phyloP scores from a whole-genome alignment of 2,329 filamentous ascomycete genomes.

The Bipolaris victoriae region DNA sequence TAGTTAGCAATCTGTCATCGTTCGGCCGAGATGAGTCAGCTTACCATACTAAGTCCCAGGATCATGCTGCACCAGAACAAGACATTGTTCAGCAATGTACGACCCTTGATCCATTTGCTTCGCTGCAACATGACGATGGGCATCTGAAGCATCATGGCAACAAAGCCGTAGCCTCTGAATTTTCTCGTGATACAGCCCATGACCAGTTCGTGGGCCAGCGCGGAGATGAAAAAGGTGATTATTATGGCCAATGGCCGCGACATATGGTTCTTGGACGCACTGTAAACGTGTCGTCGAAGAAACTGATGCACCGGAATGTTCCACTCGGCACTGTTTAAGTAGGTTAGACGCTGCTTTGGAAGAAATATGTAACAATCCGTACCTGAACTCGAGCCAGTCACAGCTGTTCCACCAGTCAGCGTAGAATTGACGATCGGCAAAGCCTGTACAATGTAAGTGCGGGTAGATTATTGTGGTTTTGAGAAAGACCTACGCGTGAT shows the following conservation, averaged over 20 bases:
- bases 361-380: constrained; percentile 43
- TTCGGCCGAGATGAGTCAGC: constrained; percentile 41
- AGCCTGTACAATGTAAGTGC: constrained; percentile 8
- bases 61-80: constrained; percentile 95
- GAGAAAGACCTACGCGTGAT: constrained; percentile 66
- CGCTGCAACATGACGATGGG: constrained; percentile 93
- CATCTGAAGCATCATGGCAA: constrained; percentile 95
- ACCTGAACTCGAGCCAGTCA: constrained; percentile 93
- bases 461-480: neutral
- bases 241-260: constrained; percentile 79
- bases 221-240: constrained; percentile 90
- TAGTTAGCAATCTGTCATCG: constrained; percentile 18
- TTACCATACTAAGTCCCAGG: constrained; percentile 77
- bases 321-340: constrained; percentile 38
- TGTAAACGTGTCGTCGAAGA: constrained; percentile 92
- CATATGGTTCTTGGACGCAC: constrained; percentile 76
- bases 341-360: neutral
- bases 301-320: constrained; percentile 74
- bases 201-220: constrained; percentile 89
- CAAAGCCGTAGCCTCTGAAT: constrained; percentile 88
- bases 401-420: constrained; percentile 72
- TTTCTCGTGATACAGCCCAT: constrained; percentile 99
- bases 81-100: constrained; percentile 73
- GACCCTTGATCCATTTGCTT: constrained; percentile 74
- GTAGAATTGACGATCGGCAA: constrained; percentile 13